Base-by-base conservation (phyloP, 805 yeast genomes). In the Metschnikowia chrysomelidarum region DNA sequence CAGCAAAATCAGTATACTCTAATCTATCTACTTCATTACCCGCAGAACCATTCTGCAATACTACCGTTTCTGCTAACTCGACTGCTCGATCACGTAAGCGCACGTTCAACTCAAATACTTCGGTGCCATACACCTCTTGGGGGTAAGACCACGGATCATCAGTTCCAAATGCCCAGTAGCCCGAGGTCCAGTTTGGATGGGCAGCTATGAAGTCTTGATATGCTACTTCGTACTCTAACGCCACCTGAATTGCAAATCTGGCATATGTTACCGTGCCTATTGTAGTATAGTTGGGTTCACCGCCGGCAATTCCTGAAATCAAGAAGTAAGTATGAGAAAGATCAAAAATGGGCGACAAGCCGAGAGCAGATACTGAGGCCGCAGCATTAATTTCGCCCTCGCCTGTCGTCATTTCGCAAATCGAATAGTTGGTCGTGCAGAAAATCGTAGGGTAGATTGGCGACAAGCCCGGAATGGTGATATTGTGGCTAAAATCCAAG, bases 381-480 rank as follows among this genome's bases (percentile, higher is more conserved):
- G 85, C 84, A 23, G 85, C 85, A 48, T 79, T 79, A 46, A 77
- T 70, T 53, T 79, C 84, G 44, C 78, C 80, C 60, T 78, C 84
- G 36, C 86, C 86, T n/a, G 81, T 75, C 30, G 81, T 76, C 34
- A 78, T 51, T 49, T 76, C 78, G 63, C 84, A 79, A 16, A 80
- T 53, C 17, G 71, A 53, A 58, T 67, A 71, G 59, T 76, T 64
- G 25, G 60, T 47, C 39, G 70, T 70, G 60, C 85, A 78, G 60
- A 72, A 76, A 30, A 80, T 64, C 15, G 64, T 50, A 20, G 82
- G 82, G 62, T 68, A 78, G 20, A 69, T 44, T 18, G 82, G 82
- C n/a, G 83, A 76, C 34, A 80, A 62, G 33, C 85, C 85, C n/a
- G 86, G 85, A 30, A 79, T 52, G 19, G 82, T 65, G 47, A 78